Evolutionary conservation across 2,329 filamentous ascomycete species (phyloP).

Genomic region (Aspergillus uvarum): DNA sequence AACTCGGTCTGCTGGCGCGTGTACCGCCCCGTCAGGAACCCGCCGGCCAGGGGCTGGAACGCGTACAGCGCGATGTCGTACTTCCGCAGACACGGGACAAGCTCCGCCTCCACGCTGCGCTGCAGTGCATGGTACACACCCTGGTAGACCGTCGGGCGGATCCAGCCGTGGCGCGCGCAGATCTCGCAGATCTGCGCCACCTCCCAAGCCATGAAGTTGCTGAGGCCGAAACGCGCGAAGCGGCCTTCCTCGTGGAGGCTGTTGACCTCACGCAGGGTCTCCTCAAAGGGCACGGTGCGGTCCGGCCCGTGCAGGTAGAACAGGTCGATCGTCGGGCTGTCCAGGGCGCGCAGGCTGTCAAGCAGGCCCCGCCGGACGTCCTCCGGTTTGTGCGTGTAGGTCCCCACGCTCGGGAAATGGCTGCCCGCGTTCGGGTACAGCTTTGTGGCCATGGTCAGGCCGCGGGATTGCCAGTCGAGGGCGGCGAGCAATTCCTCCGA

Average conservation of each 20-base stretch:
- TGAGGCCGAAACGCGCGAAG: slow-evolving; percentile 48
- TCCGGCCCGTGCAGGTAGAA: slow-evolving; percentile 56
- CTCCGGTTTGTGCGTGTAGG: slow-evolving; percentile 30
- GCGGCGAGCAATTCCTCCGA: slow-evolving; percentile 41
- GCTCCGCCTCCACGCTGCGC: slow-evolving; percentile 42
- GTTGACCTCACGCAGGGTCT: slow-evolving; percentile 50
- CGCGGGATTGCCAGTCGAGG: slow-evolving; percentile 37
- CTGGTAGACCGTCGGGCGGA: slow-evolving; percentile 49
- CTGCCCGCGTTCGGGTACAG: slow-evolving; percentile 35
- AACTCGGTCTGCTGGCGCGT: slow-evolving; percentile 26
- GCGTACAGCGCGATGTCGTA: slow-evolving; percentile 46
- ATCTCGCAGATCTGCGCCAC: slow-evolving; percentile 51
- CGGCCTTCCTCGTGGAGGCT: slow-evolving; percentile 47
- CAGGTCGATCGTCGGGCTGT: slow-evolving; percentile 45
- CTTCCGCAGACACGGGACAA: slow-evolving; percentile 45
- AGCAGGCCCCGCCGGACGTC: slow-evolving; percentile 36
- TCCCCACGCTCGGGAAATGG: slow-evolving; percentile 18
- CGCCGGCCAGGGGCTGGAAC: slow-evolving; percentile 48
- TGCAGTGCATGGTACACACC: slow-evolving; percentile 46
- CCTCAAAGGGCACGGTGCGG: slow-evolving; percentile 46
- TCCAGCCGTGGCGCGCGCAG: slow-evolving; percentile 43
- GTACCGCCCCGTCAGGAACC: slow-evolving; percentile 47
- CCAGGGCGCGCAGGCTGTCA: slow-evolving; percentile 41
- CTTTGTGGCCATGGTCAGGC: slow-evolving; percentile 47
- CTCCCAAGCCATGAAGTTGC: slow-evolving; percentile 50